A percentile compares a stretch with the other conserved stretches of the same genome.
These are phyloP conservation scores for Moelleriella libera DNA, from an alignment of 2,329 filamentous ascomycete genomes.

Conservation along the genomic window DNA sequence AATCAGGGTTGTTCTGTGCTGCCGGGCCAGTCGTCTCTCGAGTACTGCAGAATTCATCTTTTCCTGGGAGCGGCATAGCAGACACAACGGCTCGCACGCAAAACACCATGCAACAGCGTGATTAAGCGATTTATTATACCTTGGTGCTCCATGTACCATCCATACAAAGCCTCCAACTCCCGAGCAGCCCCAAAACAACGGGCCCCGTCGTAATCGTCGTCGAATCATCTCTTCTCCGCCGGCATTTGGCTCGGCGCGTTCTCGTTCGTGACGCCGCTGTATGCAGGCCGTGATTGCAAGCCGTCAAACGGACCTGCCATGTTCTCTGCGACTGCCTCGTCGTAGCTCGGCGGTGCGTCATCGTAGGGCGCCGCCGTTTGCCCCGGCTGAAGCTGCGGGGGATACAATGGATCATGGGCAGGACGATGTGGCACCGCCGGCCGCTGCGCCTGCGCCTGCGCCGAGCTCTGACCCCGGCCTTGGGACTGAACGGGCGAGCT, in stretches of 20 bases:
- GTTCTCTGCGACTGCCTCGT: slow-evolving; percentile 76
- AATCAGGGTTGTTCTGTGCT: too few species aligned
- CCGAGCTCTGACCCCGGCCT: slow-evolving; percentile 6
- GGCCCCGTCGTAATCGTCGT: neutral
- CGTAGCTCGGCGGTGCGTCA: slow-evolving; percentile 87
- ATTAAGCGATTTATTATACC: too few species aligned
- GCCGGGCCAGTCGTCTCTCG: too few species aligned
- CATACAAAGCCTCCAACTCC: neutral
- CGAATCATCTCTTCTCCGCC: slow-evolving; percentile 21
- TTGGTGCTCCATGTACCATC: neutral
- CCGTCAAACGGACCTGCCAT: slow-evolving; percentile 55
- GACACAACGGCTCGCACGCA: too few species aligned
- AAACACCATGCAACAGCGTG: too few species aligned
- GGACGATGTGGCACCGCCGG: slow-evolving; percentile 13
- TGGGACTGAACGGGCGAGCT: slow-evolving; percentile 8
- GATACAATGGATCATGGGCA: slow-evolving; percentile 37
- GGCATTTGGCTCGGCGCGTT: slow-evolving; percentile 40
- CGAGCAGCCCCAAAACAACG: neutral
- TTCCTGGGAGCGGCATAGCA: too few species aligned
- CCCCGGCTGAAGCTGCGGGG: slow-evolving; percentile 35
- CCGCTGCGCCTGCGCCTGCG: neutral
- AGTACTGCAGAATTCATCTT: too few species aligned
- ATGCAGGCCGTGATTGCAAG: slow-evolving; percentile 46
- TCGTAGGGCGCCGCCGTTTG: slow-evolving; percentile 37
- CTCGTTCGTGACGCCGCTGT: slow-evolving; percentile 49